Conservation (phyloP, 208 protist genomes). For the Leptomonas seymouri region DNA sequence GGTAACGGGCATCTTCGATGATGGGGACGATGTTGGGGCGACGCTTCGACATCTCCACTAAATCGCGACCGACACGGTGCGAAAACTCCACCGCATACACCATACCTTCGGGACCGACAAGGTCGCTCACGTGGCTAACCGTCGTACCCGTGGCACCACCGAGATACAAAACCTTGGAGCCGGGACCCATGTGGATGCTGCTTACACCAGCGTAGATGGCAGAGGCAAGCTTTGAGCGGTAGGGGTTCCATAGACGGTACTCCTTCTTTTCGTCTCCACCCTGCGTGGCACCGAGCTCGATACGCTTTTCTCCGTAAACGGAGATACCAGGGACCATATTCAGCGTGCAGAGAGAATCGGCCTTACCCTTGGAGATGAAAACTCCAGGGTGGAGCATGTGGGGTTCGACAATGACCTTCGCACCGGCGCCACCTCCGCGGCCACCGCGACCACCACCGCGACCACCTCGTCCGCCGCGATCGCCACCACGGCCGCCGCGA, state of each 20-base stretch:
- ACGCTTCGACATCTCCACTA: slow-evolving; percentile 99
- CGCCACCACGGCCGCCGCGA: slow-evolving; percentile 46
- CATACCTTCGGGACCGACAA: slow-evolving; percentile 99
- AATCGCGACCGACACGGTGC: slow-evolving; percentile 98
- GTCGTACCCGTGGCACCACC: slow-evolving; percentile 99
- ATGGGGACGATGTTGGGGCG: slow-evolving; percentile 99
- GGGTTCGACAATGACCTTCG: slow-evolving; percentile 98
- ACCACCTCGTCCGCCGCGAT: slow-evolving; percentile 41
- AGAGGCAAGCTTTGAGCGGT: slow-evolving; percentile 99
- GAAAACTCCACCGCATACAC: slow-evolving; percentile 99
- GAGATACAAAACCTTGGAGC: slow-evolving; percentile 99
- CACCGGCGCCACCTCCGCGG: slow-evolving; percentile 86
- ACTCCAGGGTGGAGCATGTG: slow-evolving; percentile 97
- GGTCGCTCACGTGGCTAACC: slow-evolving; percentile 99
- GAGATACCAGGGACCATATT: slow-evolving; percentile 99
- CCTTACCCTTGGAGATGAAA: slow-evolving; percentile 99
- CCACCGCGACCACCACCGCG: slow-evolving; percentile 62
- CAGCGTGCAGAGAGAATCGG: slow-evolving; percentile 97
- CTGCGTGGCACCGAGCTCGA: slow-evolving; percentile 87
- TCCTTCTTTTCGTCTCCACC: slow-evolving; percentile 97
- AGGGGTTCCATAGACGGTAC: slow-evolving; percentile 99
- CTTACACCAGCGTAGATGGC: slow-evolving; percentile 99
- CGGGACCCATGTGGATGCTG: slow-evolving; percentile 98
- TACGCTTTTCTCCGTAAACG: slow-evolving; percentile 99
- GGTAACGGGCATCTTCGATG: slow-evolving; percentile 99